Base-by-base conservation (phyloP, 1,284 basidiomycete genomes). In the Tilletia caries region DNA sequence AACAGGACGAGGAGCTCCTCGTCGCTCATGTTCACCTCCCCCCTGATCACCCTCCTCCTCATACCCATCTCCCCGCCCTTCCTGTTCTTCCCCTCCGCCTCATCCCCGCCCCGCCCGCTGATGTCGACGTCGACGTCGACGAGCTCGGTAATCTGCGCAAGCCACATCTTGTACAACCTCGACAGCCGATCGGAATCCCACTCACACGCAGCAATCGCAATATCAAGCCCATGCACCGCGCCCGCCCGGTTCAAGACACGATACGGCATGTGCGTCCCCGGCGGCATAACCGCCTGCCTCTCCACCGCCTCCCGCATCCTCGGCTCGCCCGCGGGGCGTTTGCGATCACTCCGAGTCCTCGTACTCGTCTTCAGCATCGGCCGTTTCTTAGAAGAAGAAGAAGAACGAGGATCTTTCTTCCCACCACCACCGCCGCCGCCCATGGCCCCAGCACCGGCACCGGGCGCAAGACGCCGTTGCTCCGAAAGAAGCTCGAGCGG, bases 181-280 rank as follows among this genome's bases (percentile, higher is more conserved):
- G 58, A 62, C 32, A 62, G 29, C 29, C n/a, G 58, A 23, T 62
- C 58, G 27, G 58, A 29, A 20, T 62, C 58, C 58, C 58, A 62
- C 32, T 62, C 58, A 34, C 58, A 62, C 58, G 58, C 58, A 3
- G 13, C 15, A 34, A 62, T 62, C 18, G 58, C 58, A 15, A 62
- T 34, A 20, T 37, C 15, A 8, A 50, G 20, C 23, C 48, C 48
- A 20, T 50, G 12, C 13, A 50, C 48, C 48, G 48, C 48, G 12
- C 48, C 48, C 12, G 48, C 48, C 48, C 20, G 6, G 48, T 25
- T 50, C 20, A 50, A 25, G 20, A 6, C 20, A 6, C 13, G 20
- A 50, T 50, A 50, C 12, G 23, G 20, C 20, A 18, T 18, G 8
- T 20, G 12, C 12, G 13, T 50, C 48, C 20, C 20, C 48, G 48